These are phyloP conservation scores for Terana coerulea DNA, from an alignment of 768 basidiomycete species.

Conservation along the genomic window DNA sequence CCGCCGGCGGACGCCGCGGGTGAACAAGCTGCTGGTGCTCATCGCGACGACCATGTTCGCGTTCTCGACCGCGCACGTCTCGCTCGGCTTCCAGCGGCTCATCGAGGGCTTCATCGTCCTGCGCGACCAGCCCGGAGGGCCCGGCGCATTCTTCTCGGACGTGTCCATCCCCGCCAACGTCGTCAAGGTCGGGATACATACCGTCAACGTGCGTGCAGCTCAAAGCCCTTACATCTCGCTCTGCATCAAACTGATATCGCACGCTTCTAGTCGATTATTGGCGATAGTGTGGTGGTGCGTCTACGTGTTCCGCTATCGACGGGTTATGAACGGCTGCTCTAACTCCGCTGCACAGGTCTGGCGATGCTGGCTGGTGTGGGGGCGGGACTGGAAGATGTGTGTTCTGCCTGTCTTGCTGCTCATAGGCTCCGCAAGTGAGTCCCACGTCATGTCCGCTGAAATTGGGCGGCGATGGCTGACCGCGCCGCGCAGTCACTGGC, in stretches of 20 bases:
- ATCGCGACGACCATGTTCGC: conserved; percentile 29
- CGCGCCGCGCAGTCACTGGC: conserved; percentile 24
- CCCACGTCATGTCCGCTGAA: neutral
- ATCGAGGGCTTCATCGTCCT: conserved; percentile 32
- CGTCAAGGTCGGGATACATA: conserved; percentile 33
- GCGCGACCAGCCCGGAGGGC: conserved; percentile 27
- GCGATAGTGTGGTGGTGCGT: conserved; percentile 31
- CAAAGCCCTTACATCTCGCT: neutral
- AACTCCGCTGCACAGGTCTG: conserved; percentile 21
- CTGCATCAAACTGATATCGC: neutral
- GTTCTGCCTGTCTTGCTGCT: conserved; percentile 28
- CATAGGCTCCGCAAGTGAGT: conserved; percentile 28
- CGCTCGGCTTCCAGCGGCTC: conserved; percentile 32
- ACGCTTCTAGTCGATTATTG: conserved; percentile 24
- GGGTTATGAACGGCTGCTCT: too few relatives aligned
- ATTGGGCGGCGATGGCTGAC: neutral
- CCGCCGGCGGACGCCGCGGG: conserved; percentile 19
- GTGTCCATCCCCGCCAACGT: conserved; percentile 34
- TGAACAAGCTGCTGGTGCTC: conserved; percentile 22
- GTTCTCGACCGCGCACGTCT: conserved; percentile 33
- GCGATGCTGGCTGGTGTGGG: conserved; percentile 34
- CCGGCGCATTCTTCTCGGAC: conserved; percentile 30
- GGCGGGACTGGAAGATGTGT: conserved; percentile 27
- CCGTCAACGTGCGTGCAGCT: conserved; percentile 22
- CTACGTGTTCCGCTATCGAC: too few relatives aligned